A percentile compares a stretch with the other conserved stretches of the same genome.
phyloP scores from a whole-genome alignment of 1,139 yeast species.

The Spathaspora jeffriesii region DNA sequence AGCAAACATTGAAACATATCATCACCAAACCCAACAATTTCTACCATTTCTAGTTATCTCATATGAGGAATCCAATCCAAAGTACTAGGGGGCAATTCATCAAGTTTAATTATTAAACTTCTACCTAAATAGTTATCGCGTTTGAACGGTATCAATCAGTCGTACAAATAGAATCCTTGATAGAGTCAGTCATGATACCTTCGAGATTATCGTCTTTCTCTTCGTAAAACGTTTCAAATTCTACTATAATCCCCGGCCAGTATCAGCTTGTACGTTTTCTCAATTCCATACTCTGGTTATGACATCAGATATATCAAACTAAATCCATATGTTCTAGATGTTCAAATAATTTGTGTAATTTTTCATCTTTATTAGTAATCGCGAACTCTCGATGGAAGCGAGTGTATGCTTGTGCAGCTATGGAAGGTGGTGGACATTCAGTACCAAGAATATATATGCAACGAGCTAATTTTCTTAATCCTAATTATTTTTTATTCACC shows the following conservation, averaged over 20 bases:
- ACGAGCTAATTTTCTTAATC: neutral
- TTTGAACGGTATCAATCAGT: neutral
- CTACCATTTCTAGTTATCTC: neutral
- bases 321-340: neutral
- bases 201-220: neutral
- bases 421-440: no score
- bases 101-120: neutral
- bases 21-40: neutral
- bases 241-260: no score
- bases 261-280: no score
- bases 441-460: no score
- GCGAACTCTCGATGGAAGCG: neutral
- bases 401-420: neutral
- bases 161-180: neutral
- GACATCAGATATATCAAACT: neutral
- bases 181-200: no score
- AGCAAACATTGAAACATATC: neutral
- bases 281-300: no score
- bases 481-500: neutral
- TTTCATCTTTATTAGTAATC: no score
- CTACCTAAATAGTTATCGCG: neutral
- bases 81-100: no score
- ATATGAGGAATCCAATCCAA: neutral
- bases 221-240: no score
- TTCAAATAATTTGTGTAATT: neutral